Conservation (phyloP, 1,284 basidiomycete genomes). For the Puccinia triticina region DNA sequence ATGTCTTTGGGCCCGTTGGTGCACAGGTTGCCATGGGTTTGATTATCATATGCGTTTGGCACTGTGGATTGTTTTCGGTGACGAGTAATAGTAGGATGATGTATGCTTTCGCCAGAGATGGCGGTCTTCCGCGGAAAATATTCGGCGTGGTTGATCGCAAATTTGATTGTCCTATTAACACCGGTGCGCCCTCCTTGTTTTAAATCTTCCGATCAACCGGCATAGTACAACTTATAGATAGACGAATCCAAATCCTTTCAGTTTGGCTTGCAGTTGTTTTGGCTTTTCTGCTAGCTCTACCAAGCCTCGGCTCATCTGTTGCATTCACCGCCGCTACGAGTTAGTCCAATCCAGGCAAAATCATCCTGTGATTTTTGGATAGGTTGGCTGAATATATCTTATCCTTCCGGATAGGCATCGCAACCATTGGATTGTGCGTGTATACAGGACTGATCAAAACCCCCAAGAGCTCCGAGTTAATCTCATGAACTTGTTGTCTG, state of each 20-base stretch:
- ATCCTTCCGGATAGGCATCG: slow-evolving; percentile 62
- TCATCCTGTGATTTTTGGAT: neutral
- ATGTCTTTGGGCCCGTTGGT: slow-evolving; percentile 71
- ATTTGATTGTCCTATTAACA: slow-evolving; percentile 70
- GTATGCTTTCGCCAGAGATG: slow-evolving; percentile 67
- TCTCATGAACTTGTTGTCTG: neutral
- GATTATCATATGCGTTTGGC: slow-evolving; percentile 70
- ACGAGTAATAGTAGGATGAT: slow-evolving; percentile 78
- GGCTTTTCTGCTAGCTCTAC: slow-evolving; percentile 73
- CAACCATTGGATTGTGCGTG: slow-evolving; percentile 70
- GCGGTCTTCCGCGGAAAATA: slow-evolving; percentile 66
- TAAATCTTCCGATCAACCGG: neutral
- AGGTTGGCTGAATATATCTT: neutral
- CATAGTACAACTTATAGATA: neutral
- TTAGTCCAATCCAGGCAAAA: neutral
- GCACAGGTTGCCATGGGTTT: slow-evolving; percentile 68
- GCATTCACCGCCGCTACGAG: slow-evolving; percentile 74
- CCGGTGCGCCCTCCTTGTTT: slow-evolving; percentile 64
- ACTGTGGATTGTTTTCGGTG: slow-evolving; percentile 68
- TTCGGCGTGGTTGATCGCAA: slow-evolving; percentile 69
- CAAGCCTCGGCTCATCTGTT: slow-evolving; percentile 71
- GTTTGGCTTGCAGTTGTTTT: slow-evolving; percentile 77
- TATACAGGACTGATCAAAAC: neutral
- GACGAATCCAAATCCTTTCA: slow-evolving; percentile 54
- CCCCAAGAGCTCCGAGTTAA: slow-evolving; percentile 23